Conservation (phyloP, 192 early-diverging fungal genomes). For the Dispira simplex region DNA sequence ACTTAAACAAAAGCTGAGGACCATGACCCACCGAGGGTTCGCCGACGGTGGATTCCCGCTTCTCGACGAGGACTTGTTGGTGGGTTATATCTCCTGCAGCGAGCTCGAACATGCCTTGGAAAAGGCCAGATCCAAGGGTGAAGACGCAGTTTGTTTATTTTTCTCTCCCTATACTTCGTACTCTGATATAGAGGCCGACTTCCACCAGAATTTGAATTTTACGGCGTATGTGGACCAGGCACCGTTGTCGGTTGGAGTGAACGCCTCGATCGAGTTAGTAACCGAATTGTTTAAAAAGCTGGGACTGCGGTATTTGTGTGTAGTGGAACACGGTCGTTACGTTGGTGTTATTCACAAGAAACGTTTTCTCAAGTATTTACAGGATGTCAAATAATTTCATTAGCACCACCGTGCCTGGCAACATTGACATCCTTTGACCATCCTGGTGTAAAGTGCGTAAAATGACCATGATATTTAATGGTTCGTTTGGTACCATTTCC, state of each 20-base stretch:
- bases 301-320: constrained; percentile 66
- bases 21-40: constrained; percentile 35
- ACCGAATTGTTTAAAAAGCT: constrained; percentile 72
- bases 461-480: too few relatives aligned
- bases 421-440: too few relatives aligned
- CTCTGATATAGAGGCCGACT: background rate
- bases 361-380: constrained; percentile 54
- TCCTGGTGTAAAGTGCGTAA: too few relatives aligned
- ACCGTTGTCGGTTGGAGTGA: constrained; percentile 53
- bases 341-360: constrained; percentile 82
- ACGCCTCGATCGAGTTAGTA: constrained; percentile 72
- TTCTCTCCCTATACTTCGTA: constrained; percentile 19
- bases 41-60: constrained; percentile 66
- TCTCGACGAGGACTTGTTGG: constrained; percentile 36
- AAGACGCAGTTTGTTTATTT: constrained; percentile 30
- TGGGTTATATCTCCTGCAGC: constrained; percentile 68
- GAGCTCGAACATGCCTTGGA: constrained; percentile 62
- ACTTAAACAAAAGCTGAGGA: constrained; percentile 35
- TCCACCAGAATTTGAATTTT: constrained; percentile 14
- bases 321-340: constrained; percentile 55
- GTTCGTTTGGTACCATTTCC: too few relatives aligned
- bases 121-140: constrained; percentile 20
- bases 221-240: constrained; percentile 40
- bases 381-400: constrained; percentile 38
- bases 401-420: too few relatives aligned